Evolutionary conservation across 495 filamentous ascomycete species (phyloP), one percentile per base, ranked within the genome.

Genomic region (Astrothelium macrocarpum): DNA sequence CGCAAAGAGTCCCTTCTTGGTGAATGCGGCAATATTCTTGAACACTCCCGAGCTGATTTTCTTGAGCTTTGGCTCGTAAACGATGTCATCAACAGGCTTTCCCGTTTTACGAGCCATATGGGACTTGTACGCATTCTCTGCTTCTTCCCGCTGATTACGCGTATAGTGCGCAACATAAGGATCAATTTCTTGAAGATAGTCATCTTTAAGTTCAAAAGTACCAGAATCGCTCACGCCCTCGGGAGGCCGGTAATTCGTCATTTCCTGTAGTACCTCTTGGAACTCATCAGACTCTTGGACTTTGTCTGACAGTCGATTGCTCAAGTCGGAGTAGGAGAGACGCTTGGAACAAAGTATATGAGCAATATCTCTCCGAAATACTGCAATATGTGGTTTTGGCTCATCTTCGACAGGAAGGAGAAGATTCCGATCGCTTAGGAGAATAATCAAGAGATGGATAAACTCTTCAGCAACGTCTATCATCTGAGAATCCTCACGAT

Each of bases 321-420:
- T 87, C 61, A 99, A 81, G 46, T 97, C 93, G 1, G 93, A 95
- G 77, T 91, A 96, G 2, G 92, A 92, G 34, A 97, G 79, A 0
- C 95, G 93, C 73, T 91, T 93, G 80, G 97, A 97, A 78, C 92
- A 97, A 29, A 99, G 80, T 20, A 91, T 87, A 71, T 99, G 95
- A 9, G 88, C 89, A 68, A 99, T 89, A 69, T 97, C 95, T 32
- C 90, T 84, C 59, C 86, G 86, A 73, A 97, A 88, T 18, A 86
- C 86, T 59, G 87, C 81, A 23, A 85, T 75, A 34, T 87, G 85
- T 18, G 88, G 78, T 58, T 81, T 79, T 14, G 80, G 76, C 61
- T 87, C 86, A 59, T 90, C 86, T 61, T 87, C 83, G 34, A 79
- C 79, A 18, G 86, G 85, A 10, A 89, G 84, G 59, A 99, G 82